Evolutionary conservation across 371 early-diverging fungal genomes (phyloP).

Genomic region (Circinella minor): DNA sequence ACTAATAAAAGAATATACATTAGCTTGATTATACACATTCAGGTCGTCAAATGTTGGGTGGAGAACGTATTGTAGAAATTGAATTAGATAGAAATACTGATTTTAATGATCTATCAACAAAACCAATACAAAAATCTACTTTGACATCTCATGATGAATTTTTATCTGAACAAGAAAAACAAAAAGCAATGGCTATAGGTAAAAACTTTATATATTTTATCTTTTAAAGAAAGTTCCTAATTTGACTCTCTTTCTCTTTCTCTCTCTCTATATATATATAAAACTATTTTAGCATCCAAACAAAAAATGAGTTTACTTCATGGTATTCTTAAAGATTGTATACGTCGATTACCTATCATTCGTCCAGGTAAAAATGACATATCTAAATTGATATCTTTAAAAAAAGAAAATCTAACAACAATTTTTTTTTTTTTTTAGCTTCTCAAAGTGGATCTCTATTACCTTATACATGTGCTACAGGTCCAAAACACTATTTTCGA

Average conservation of each 20-base stretch:
- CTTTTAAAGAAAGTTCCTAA: no score
- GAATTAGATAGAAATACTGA: conserved; percentile 84
- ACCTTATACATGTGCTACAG: conserved; percentile 42
- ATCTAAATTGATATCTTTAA: not conserved
- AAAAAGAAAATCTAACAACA: no score
- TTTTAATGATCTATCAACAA: conserved; percentile 48
- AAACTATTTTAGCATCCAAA: conserved; percentile 24
- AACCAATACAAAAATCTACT: conserved; percentile 2
- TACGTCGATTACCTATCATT: conserved; percentile 36
- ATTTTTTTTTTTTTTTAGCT: not conserved
- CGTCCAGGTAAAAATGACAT: conserved; percentile 43
- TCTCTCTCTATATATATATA: no score
- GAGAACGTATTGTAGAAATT: conserved; percentile 79
- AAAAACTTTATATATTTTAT: no score
- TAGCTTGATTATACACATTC: conserved; percentile 75
- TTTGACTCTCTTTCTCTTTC: no score
- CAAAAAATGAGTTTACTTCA: conserved; percentile 42
- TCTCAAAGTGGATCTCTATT: conserved; percentile 17
- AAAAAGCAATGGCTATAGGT: conserved; percentile 1
- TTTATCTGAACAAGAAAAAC: not conserved
- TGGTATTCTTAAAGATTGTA: conserved; percentile 38
- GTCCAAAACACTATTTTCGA: conserved; percentile 30
- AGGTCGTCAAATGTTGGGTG: conserved; percentile 74
- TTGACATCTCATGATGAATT: conserved; percentile 7
- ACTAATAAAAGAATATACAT: no score